Evolutionary conservation across 257 asterid genomes (phyloP).

Genomic region (Anisodus tanguticus): DNA sequence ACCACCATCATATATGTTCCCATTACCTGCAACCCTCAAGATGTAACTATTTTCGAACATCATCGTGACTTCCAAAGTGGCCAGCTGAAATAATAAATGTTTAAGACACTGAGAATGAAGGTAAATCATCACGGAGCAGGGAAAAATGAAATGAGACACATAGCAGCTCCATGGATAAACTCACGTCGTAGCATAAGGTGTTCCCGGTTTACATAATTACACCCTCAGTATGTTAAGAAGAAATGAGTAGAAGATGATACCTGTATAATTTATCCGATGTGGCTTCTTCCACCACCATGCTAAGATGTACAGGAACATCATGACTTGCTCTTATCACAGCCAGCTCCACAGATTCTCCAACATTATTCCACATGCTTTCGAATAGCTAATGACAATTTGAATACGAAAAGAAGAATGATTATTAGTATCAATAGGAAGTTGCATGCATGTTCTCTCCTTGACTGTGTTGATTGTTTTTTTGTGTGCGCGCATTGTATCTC

Average conservation of each 20-base stretch:
- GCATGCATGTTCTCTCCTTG: not conserved
- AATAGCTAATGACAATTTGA: not conserved
- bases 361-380: not conserved
- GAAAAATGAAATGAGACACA: not conserved
- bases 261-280: not conserved
- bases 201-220: not conserved
- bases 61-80: not conserved
- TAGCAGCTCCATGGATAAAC: not conserved
- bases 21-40: conserved; percentile 3
- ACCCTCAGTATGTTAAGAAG: not conserved
- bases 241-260: not conserved
- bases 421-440: not conserved
- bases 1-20: not conserved
- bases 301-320: not conserved
- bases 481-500: not conserved
- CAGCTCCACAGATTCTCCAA: not conserved
- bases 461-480: not conserved
- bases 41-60: not conserved
- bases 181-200: not conserved
- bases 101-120: not conserved
- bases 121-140: not conserved
- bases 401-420: not conserved
- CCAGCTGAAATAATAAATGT: conserved; percentile 11
- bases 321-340: not conserved
- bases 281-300: not conserved